Evolutionary conservation across 345 rosid species (phyloP).

Genomic region (Moricandia moricandioides): DNA sequence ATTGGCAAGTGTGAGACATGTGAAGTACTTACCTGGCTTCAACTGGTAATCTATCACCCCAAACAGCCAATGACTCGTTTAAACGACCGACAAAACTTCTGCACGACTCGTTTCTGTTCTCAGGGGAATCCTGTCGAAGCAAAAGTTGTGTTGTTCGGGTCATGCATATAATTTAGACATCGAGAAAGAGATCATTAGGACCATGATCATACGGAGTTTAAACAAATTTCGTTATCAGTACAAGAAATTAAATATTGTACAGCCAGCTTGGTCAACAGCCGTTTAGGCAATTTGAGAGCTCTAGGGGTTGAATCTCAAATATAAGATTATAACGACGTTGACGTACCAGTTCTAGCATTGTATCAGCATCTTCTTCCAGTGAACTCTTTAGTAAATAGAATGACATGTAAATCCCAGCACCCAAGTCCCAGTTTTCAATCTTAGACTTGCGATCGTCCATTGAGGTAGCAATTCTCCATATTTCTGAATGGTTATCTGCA

Average conservation of each 20-base stretch:
- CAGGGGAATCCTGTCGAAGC: constrained; percentile 68
- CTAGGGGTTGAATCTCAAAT: not conserved
- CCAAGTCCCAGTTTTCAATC: constrained; percentile 95
- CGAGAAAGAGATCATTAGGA: not conserved
- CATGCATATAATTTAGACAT: constrained; percentile 9
- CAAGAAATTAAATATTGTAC: not conserved
- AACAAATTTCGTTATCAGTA: constrained; percentile 1
- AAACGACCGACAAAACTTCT: constrained; percentile 55
- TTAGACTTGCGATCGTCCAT: constrained; percentile 92
- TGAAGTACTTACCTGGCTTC: constrained; percentile 67
- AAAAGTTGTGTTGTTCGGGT: constrained; percentile 15
- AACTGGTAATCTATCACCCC: constrained; percentile 60
- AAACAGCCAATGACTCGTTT: constrained; percentile 65
- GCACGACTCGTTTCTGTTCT: constrained; percentile 60
- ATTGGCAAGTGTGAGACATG: not conserved
- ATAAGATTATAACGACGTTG: not conserved
- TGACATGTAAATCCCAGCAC: constrained; percentile 79
- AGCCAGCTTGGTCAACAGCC: not conserved
- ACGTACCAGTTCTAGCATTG: constrained; percentile 59
- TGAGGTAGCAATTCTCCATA: constrained; percentile 69
- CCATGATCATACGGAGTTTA: not conserved
- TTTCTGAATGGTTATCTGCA: constrained; percentile 72
- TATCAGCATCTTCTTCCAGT: constrained; percentile 48
- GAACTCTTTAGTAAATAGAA: constrained; percentile 70
- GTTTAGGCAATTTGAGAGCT: not conserved